These are phyloP conservation scores for Wallacemonas sp. DNA, from an alignment of 208 protist species.

Conservation along the genomic window DNA sequence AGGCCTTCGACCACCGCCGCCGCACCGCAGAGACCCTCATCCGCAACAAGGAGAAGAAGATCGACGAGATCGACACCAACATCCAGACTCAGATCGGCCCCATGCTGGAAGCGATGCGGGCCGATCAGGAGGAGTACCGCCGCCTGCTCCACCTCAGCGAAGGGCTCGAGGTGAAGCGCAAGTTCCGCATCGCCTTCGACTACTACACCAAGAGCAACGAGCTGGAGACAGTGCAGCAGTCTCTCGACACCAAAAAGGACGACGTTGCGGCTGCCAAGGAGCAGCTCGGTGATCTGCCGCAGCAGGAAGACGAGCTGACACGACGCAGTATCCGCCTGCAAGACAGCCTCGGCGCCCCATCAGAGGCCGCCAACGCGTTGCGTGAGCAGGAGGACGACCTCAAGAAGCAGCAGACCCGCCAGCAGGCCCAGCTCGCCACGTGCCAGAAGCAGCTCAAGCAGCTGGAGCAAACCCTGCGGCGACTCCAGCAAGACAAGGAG, in stretches of 20 bases:
- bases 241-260: conserved; percentile 18
- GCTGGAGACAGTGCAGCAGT: conserved; percentile 25
- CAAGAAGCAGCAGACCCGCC: conserved; percentile 48
- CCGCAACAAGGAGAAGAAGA: conserved; percentile 98
- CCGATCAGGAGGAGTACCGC: conserved; percentile 89
- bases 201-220: conserved; percentile 51
- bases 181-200: conserved; percentile 75
- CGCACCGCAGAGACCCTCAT: conserved; percentile 96
- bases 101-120: conserved; percentile 83
- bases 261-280: conserved; percentile 39
- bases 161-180: conserved; percentile 68
- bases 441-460: conserved; percentile 45
- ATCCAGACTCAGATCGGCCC: conserved; percentile 86
- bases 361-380: conserved; percentile 54
- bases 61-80: conserved; percentile 97
- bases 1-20: conserved; percentile 99
- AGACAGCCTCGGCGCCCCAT: conserved; percentile 42
- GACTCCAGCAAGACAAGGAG: conserved; percentile 55
- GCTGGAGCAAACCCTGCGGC: conserved; percentile 44
- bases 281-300: conserved; percentile 49
- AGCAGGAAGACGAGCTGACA: conserved; percentile 55
- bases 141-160: conserved; percentile 63
- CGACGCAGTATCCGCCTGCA: conserved; percentile 62
- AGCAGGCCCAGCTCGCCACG: conserved; percentile 45
- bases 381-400: conserved; percentile 69